A percentile compares a stretch with the other conserved stretches of the same genome.
Evolutionary conservation across 495 filamentous ascomycete genomes (phyloP).

Genomic region (Xylaria scruposa): DNA sequence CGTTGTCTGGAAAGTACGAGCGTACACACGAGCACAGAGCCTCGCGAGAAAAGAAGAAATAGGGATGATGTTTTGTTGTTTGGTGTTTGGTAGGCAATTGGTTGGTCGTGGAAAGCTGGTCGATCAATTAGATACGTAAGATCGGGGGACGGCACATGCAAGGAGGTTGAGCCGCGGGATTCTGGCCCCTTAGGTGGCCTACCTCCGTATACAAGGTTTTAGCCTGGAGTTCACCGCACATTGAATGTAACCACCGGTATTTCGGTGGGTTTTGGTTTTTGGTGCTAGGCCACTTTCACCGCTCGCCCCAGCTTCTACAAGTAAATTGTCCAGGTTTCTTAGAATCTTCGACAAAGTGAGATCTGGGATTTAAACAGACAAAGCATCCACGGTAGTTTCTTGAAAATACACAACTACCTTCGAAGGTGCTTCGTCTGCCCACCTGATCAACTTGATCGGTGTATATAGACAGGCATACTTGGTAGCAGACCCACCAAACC

Average conservation of each 20-base stretch:
- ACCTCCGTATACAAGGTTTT: slow-evolving; percentile 11
- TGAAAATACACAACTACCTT: neutral
- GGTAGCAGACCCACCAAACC: neutral
- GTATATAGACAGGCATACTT: neutral
- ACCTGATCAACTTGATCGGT: neutral
- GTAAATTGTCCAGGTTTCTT: neutral
- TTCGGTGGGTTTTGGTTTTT: neutral
- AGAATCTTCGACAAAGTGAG: neutral
- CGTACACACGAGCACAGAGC: neutral
- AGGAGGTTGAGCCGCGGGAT: slow-evolving; percentile 14
- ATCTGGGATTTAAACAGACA: neutral
- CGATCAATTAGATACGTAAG: neutral
- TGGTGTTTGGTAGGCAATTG: neutral
- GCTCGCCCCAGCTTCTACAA: neutral
- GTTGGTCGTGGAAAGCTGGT: slow-evolving; percentile 4
- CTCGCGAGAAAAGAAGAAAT: slow-evolving; percentile 2
- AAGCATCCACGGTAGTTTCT: neutral
- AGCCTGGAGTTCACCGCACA: neutral
- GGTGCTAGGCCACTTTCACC: neutral
- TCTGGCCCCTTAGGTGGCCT: neutral
- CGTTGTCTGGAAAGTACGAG: neutral
- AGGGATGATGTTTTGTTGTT: slow-evolving; percentile 6
- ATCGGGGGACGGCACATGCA: slow-evolving; percentile 9
- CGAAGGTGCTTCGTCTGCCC: neutral
- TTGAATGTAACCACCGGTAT: slow-evolving; percentile 11